Evolutionary conservation across 73 alveolate species (phyloP), one percentile per base, ranked within the genome.

Genomic region (Strombidium stylifer): DNA sequence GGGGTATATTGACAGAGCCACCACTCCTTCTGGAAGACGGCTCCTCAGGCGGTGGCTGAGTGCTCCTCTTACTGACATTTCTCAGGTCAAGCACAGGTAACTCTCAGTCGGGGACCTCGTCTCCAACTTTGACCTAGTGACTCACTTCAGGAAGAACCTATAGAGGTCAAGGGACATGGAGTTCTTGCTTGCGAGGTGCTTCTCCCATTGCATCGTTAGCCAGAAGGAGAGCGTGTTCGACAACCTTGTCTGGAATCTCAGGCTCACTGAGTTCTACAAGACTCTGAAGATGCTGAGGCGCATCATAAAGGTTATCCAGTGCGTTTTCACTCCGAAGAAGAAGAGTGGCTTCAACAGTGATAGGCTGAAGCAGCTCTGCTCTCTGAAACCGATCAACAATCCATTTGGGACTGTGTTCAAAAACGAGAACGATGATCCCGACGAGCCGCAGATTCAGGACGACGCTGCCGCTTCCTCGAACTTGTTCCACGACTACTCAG

Each of bases 11-110:
- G 61, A 60, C 44, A 19, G 28, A 19, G 41, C 75, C 5, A 23
- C 61, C 49, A 57, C 72, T 15, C 72, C 72, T 37, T 57, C 12
- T 57, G 72, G 72, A 34, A 3, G 16, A 18, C 28, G 72, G 35
- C 40, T 57, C 7, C 55, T 57, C 2, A 27, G 72, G 20, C 28
- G 35, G 37, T 57, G 72, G 72, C 41, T 57, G 14, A 35, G 72
- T 19, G 35, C 24, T 35, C 72, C 72, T 5, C 40, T 57, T 12
- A 57, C 37, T 27, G 72, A 57, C 35, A 14, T 19, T 57, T 14
- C 39, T 10, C 24, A 34, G 20, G 35, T 57, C 1, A 4, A 24
- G 15, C 41, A 30, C 11, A 57, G 72, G 30, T 28, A 6, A 10
- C 54, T 27, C 19, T 57, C 54, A 7, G 30, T 57, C 11, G 19